These are phyloP conservation scores for Amaranthus cruentus DNA, from an alignment of 148 eudicot genomes.

Conservation along the genomic window DNA sequence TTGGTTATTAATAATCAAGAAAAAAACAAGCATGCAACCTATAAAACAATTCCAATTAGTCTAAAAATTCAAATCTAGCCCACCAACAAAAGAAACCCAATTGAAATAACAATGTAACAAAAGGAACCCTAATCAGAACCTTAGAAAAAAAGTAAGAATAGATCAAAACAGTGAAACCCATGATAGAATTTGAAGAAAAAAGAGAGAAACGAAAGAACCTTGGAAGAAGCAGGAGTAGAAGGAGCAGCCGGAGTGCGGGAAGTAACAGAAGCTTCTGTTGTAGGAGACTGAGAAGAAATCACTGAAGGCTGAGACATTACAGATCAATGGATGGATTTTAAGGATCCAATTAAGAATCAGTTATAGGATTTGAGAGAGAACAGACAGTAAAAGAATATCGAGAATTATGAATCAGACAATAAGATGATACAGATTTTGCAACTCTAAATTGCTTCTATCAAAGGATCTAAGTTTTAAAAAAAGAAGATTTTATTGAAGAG, in stretches of 20 bases:
- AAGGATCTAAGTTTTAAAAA: too few relatives aligned
- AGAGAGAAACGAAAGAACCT: slow-evolving; percentile 15
- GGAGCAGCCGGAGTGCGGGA: slow-evolving; percentile 20
- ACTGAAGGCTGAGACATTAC: slow-evolving; percentile 19
- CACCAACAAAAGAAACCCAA: neutral
- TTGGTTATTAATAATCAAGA: neutral
- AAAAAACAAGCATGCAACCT: neutral
- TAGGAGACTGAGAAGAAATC: slow-evolving; percentile 11
- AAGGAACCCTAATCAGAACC: neutral
- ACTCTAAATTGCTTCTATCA: too few relatives aligned
- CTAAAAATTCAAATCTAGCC: neutral
- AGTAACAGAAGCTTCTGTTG: slow-evolving; percentile 16
- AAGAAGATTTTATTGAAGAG: too few relatives aligned
- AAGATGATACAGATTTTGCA: too few relatives aligned
- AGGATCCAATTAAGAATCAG: neutral
- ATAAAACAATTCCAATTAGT: neutral
- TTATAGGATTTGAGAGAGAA: neutral
- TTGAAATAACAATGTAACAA: neutral
- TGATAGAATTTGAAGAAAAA: neutral
- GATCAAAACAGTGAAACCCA: neutral
- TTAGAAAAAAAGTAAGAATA: neutral
- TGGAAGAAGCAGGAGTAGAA: slow-evolving; percentile 23
- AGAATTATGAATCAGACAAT: too few relatives aligned
- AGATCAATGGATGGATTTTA: neutral
- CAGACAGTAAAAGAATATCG: neutral